Base-by-base conservation (phyloP, 306 rosid genomes). In the Begonia masoniana region DNA sequence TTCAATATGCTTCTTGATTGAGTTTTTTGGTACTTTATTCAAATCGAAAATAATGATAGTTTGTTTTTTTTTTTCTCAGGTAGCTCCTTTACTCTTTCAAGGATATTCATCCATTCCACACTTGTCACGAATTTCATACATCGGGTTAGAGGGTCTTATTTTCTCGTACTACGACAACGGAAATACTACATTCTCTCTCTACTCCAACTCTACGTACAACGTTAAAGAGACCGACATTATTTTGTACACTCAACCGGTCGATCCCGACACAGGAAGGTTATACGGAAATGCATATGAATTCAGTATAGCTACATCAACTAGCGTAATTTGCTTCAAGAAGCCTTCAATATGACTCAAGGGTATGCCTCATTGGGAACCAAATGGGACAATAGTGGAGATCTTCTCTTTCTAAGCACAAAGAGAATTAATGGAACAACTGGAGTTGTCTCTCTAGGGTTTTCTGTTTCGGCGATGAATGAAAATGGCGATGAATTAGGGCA, bases 81-180 rank as follows among this genome's bases (percentile, higher is more conserved):
- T 77, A 60, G 80, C 87, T 59, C 83, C 81, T 4, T 23, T 62
- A 24, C 55, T 80, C 52, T 80, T 71, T 74, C 53, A 74, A 65
- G 76, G 80, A 55, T 59, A 64, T 53, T 57, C 62, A 66, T 68
- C 66, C 7, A 47, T 76, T 60, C 83, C 83, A 39, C 43, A 68
- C 60, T n/a, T 77, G 26, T 43, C 74, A 12, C 66, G 74, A 66
- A 68, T 80, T 54, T 74, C 83, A 11, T 80, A 76, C 58, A 76
- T 68, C 13, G 74, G 72, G 16, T 47, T 17, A 43, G 76, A 76
- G 23, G 87, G 81, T 48, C 55, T 62, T 1, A 68, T 77, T 72
- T 74, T 74, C 72, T 74, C 76, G 24, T 76, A 71, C 62, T 68
- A 67, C 52, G 63, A 39, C 14, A 60, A 68, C 4, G 42, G 52